Evolutionary conservation across 805 yeast species (phyloP).

Genomic region (Candida arabinofermentans): DNA sequence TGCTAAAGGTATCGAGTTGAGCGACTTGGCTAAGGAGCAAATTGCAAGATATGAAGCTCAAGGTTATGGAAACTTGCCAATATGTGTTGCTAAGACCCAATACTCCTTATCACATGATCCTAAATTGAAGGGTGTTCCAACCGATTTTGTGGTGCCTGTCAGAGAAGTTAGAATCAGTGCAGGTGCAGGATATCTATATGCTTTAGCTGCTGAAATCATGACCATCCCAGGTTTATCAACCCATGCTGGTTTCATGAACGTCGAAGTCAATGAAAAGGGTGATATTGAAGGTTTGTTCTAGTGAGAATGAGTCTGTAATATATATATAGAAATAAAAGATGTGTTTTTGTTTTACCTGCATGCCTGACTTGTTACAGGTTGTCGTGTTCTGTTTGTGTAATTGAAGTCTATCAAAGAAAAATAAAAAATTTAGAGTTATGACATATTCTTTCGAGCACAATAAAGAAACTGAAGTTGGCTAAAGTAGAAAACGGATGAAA

Average conservation of each 20-base stretch:
- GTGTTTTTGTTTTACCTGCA: too few relatives aligned
- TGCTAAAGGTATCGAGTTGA: constrained; percentile 66
- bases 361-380: too few relatives aligned
- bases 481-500: too few relatives aligned
- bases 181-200: constrained; percentile 84
- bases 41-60: constrained; percentile 64
- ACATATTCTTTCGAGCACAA: too few relatives aligned
- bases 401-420: too few relatives aligned
- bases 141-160: constrained; percentile 74
- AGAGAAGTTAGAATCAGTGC: constrained; percentile 81
- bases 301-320: neutral
- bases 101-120: constrained; percentile 84
- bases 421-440: too few relatives aligned
- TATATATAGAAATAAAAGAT: neutral
- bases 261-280: constrained; percentile 75
- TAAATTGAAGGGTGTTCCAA: constrained; percentile 76
- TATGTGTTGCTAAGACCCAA: constrained; percentile 84
- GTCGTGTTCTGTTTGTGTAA: too few relatives aligned
- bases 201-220: constrained; percentile 81
- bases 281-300: constrained; percentile 79
- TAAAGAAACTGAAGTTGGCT: too few relatives aligned
- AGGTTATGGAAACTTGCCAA: constrained; percentile 75
- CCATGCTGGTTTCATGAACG: constrained; percentile 82
- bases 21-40: constrained; percentile 65
- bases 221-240: constrained; percentile 87